These are phyloP conservation scores for Akanthomyces lecanii DNA, from an alignment of 2,329 filamentous ascomycete species.

Conservation along the genomic window DNA sequence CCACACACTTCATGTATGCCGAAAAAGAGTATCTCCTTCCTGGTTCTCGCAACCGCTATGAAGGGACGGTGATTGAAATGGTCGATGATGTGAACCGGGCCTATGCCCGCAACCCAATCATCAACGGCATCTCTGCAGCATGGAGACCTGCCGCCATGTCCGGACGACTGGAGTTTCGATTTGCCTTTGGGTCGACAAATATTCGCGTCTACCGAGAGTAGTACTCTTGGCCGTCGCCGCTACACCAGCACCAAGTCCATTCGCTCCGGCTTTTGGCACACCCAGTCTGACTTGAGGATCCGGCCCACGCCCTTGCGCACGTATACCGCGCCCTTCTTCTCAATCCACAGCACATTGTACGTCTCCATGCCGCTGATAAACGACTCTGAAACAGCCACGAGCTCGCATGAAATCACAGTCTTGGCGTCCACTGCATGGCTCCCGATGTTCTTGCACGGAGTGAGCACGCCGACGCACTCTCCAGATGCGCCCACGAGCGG, in stretches of 20 bases:
- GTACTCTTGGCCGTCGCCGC: not conserved
- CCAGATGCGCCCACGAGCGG: constrained; percentile 4
- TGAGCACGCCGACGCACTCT: constrained; percentile 11
- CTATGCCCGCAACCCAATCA: not conserved
- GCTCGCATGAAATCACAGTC: constrained; percentile 9
- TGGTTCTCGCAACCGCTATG: constrained; percentile 5
- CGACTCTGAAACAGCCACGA: constrained; percentile 11
- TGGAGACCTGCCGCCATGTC: constrained; percentile 1
- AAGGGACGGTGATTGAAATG: constrained; percentile 7
- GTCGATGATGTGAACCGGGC: not conserved
- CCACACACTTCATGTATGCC: constrained; percentile 2
- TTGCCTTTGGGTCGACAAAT: constrained; percentile 5
- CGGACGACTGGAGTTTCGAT: constrained; percentile 7
- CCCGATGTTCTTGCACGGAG: constrained; percentile 10
- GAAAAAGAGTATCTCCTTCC: constrained; percentile 6
- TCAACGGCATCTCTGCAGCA: not conserved
- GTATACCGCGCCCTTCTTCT: constrained; percentile 3
- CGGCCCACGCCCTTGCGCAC: constrained; percentile 14
- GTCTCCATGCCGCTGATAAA: constrained; percentile 8
- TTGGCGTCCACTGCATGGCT: constrained; percentile 4
- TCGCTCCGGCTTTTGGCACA: not conserved
- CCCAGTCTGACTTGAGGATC: constrained; percentile 13
- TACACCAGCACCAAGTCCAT: constrained; percentile 10
- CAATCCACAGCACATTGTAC: constrained; percentile 13
- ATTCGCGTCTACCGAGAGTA: constrained; percentile 6